A percentile compares a stretch with the other conserved stretches of the same genome.
Conservation (phyloP, 306 rosid genomes). For the Leucaena leucocephala region DNA sequence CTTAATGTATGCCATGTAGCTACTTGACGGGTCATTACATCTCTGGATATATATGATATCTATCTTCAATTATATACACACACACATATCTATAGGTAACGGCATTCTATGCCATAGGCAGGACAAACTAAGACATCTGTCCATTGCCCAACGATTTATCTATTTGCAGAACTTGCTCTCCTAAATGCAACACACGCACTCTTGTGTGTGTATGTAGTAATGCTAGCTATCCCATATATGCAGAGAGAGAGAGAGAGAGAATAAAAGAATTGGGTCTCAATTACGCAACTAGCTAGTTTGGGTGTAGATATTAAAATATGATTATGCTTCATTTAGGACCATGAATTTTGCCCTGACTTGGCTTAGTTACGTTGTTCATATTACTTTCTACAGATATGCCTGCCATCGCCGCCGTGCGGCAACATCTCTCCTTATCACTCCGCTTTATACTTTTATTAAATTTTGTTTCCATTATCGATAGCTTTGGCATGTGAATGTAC, state of each 20-base stretch:
- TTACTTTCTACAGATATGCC: constrained; percentile 37
- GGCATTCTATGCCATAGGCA: constrained; percentile 9
- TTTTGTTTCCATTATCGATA: constrained; percentile 58
- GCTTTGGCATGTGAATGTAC: constrained; percentile 80
- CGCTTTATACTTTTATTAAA: constrained; percentile 54
- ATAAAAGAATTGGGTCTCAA: neutral
- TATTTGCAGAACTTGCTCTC: constrained; percentile 8
- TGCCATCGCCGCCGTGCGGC: constrained; percentile 17
- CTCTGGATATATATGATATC: neutral
- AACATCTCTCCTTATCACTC: constrained; percentile 42
- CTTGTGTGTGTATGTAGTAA: no score
- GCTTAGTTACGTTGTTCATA: constrained; percentile 31
- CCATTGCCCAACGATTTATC: constrained; percentile 1
- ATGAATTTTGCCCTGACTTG: constrained; percentile 9
- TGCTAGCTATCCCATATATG: no score
- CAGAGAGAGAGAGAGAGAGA: no score
- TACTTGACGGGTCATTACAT: neutral
- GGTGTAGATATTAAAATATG: no score
- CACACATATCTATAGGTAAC: neutral
- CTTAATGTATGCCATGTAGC: neutral
- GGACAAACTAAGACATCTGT: constrained; percentile 52
- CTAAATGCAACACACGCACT: neutral
- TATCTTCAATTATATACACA: neutral
- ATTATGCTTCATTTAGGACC: no score
- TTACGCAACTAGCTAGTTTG: no score